Evolutionary conservation across 306 rosid species (phyloP), one percentile per base, ranked within the genome.

Genomic region (Clitoria ternatea): DNA sequence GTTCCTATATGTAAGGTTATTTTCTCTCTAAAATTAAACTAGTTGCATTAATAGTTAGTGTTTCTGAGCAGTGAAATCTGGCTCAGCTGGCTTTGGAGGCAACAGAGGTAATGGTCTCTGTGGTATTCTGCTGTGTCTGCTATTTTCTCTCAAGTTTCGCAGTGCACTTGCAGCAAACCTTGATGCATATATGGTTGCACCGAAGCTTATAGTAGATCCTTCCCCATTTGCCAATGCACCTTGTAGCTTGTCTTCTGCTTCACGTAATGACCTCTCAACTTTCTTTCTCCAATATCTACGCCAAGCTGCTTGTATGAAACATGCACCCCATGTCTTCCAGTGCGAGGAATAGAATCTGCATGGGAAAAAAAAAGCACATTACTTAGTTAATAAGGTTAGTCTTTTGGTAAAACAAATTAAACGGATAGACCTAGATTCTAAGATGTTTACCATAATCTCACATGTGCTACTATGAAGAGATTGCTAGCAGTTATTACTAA

Each of bases 271-370:
- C 68, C 73, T 84, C 61, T 82, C 85, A 19, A 33, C 73, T 83
- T 89, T 89, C 78, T 66, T 85, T 77, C 79, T 86, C 40, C 74
- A 53, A 61, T 79, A 75, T 4, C 86, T 61, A 4, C 86, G 90
- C 97, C 97, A 92, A 26, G 88, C 90, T 60, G 55, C 87, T 85
- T 92, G 96, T 79, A 92, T 82, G 63, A 72, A 83, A 68, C 78
- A 50, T 6, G 90, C 85, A 12, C 76, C 88, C 97, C 97, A 89
- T 63, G 88, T 86, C 64, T 78, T 85, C 97, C 97, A 92, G 69
- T 85, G 96, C 63, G 66, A 60, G 24, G 85, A 81, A 73, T 73
- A 81, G 57, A 44, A 73, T 66, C 85, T 81, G 52, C 4, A 52
- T n/a, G 39, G 37, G 6, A 32, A 29, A 6, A 54, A 18, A 68